Percentiles rank a stretch among this genome's conserved stretches.
Evolutionary conservation across 176 grass and related monocot species (phyloP).

Genomic region (Eragrostis curvula): DNA sequence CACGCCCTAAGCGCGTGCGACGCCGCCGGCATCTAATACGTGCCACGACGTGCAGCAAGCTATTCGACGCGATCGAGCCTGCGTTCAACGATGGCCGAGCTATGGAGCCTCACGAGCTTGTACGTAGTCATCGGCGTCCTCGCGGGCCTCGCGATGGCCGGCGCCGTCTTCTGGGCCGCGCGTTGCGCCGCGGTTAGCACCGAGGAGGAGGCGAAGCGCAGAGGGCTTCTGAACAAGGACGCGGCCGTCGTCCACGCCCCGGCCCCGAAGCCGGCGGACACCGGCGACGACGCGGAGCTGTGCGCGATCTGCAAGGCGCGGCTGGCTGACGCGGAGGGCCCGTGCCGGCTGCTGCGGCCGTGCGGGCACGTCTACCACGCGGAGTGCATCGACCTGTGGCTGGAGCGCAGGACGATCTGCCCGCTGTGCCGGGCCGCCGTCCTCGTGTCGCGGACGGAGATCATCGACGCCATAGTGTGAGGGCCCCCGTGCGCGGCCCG

Average conservation of each 20-base stretch:
- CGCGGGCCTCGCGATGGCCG: background rate
- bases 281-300: background rate
- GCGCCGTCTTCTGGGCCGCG: background rate
- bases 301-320: conserved; percentile 46
- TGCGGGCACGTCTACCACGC: conserved; percentile 52
- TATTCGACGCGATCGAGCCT: background rate
- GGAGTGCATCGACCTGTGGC: conserved; percentile 36
- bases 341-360: conserved; percentile 25
- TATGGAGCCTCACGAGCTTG: background rate
- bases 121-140: background rate
- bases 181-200: background rate
- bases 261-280: too few relatives aligned
- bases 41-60: background rate
- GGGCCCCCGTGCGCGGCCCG: background rate
- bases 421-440: conserved; percentile 40
- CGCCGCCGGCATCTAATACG: background rate
- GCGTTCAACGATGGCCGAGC: conserved; percentile 5
- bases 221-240: conserved; percentile 17
- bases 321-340: background rate
- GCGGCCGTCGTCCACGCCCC: background rate
- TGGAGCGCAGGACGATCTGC: conserved; percentile 27
- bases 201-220: background rate
- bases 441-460: conserved; percentile 3
- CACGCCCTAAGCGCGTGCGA: background rate
- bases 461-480: conserved; percentile 19